Evolutionary conservation across 2,329 filamentous ascomycete genomes (phyloP).

Genomic region (Ophiosphaerella herpotricha): DNA sequence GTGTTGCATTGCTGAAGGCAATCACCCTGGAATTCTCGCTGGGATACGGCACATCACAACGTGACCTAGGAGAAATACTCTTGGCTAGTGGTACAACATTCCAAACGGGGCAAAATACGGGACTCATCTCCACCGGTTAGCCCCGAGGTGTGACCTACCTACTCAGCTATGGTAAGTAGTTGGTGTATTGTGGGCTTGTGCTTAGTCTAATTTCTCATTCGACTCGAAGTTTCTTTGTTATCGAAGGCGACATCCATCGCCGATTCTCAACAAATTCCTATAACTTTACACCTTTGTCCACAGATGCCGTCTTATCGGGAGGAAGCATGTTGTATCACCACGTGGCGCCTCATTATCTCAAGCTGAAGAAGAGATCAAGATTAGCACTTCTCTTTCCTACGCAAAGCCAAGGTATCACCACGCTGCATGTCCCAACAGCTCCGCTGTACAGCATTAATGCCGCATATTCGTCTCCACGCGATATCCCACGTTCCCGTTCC

Average conservation of each 20-base stretch:
- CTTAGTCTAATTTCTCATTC: constrained; percentile 35
- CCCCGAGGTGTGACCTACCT: too few species aligned
- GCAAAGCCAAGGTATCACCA: constrained; percentile 47
- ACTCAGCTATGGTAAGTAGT: too few species aligned
- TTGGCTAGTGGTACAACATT: too few species aligned
- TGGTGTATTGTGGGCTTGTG: constrained; percentile 26
- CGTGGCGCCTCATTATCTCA: constrained; percentile 43
- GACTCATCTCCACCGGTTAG: too few species aligned
- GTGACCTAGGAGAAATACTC: too few species aligned
- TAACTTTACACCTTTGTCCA: too few species aligned
- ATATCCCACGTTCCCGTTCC: constrained; percentile 49
- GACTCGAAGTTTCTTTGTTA: constrained; percentile 54
- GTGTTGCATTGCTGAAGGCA: too few species aligned
- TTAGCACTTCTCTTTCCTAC: constrained; percentile 53
- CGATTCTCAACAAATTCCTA: too few species aligned
- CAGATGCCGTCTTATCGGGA: too few species aligned
- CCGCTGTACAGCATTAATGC: constrained; percentile 9
- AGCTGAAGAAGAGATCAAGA: constrained; percentile 49
- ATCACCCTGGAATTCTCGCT: too few species aligned
- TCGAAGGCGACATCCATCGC: constrained; percentile 22
- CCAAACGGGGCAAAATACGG: too few species aligned
- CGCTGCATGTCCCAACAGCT: constrained; percentile 19
- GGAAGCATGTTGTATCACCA: constrained; percentile 52
- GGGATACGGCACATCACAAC: too few species aligned
- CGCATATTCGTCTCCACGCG: constrained; percentile 54